Conservation (phyloP, 129 eudicot species). For the Artemisia argyi region DNA sequence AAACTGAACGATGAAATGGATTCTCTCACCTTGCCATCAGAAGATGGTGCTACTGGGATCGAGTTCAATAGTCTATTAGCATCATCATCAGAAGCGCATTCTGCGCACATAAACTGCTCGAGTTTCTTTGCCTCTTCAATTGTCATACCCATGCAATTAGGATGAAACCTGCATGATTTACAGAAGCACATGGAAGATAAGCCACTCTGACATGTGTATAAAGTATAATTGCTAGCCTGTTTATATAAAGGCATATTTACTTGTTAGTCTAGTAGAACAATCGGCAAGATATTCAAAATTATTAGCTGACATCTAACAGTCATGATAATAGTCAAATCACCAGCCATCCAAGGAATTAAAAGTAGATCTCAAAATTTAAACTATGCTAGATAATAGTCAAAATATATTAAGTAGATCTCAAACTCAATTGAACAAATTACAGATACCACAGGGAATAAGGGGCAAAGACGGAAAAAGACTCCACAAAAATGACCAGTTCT, state of each 20-base stretch:
- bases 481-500: constrained; percentile 10
- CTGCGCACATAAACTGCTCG: constrained; percentile 85
- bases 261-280: constrained; percentile 11
- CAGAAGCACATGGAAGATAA: background rate
- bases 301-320: background rate
- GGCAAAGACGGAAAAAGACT: background rate
- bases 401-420: no score
- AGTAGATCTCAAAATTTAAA: no score
- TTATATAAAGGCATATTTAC: background rate
- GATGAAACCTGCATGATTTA: constrained; percentile 76
- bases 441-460: background rate
- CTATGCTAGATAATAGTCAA: no score
- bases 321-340: constrained; percentile 10
- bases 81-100: constrained; percentile 79
- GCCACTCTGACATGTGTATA: background rate
- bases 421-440: background rate
- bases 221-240: background rate
- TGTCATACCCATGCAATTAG: constrained; percentile 96
- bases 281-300: background rate
- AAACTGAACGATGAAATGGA: constrained; percentile 4
- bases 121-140: constrained; percentile 92
- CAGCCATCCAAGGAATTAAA: background rate
- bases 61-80: constrained; percentile 61
- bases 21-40: constrained; percentile 61
- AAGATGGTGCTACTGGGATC: constrained; percentile 57